A percentile compares a stretch with the other conserved stretches of the same genome.
These are phyloP conservation scores for Mollisia scopiformis DNA, from an alignment of 2,329 filamentous ascomycete species.

Conservation along the genomic window DNA sequence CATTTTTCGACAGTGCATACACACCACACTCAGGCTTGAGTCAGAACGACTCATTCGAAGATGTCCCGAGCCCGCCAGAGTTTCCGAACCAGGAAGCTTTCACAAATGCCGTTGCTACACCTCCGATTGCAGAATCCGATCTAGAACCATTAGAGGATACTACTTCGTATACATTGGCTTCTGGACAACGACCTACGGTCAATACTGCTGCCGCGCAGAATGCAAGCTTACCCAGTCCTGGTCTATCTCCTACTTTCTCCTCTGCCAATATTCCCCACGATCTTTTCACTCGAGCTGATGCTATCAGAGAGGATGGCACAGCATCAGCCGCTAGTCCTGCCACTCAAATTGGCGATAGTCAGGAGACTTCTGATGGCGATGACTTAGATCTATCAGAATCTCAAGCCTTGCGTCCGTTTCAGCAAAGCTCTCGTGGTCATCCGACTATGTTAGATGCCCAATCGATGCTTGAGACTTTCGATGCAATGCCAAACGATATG, in stretches of 20 bases:
- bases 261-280: constrained; percentile 53
- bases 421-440: constrained; percentile 27
- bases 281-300: constrained; percentile 42
- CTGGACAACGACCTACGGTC: constrained; percentile 54
- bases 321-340: constrained; percentile 37
- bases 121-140: constrained; percentile 75
- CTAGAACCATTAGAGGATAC: constrained; percentile 59
- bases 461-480: constrained; percentile 85
- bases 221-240: constrained; percentile 91
- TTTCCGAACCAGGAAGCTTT: constrained; percentile 55
- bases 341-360: constrained; percentile 33
- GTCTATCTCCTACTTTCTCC: constrained; percentile 87
- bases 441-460: constrained; percentile 73
- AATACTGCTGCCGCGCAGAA: constrained; percentile 79
- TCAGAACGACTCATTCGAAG: constrained; percentile 35
- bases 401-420: constrained; percentile 38
- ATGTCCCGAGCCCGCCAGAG: constrained; percentile 24
- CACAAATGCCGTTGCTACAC: constrained; percentile 66
- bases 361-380: constrained; percentile 30
- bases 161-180: constrained; percentile 52
- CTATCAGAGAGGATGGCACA: constrained; percentile 44
- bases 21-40: constrained; percentile 52
- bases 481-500: constrained; percentile 87
- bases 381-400: constrained; percentile 39
- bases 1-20: constrained; percentile 43